Evolutionary conservation across 306 rosid species (phyloP).

Genomic region (Acacia melanoxylon): DNA sequence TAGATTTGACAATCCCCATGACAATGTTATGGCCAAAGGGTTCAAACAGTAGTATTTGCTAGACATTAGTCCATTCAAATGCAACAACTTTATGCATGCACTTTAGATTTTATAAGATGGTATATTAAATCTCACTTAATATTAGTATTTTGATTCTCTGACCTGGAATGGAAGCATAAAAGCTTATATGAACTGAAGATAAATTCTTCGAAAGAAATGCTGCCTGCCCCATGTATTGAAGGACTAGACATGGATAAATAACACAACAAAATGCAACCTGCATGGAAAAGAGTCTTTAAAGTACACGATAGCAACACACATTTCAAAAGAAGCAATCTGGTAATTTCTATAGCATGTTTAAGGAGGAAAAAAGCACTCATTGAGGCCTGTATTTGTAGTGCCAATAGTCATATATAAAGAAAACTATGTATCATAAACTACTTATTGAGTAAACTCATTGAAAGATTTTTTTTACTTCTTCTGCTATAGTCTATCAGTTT

Average conservation of each 20-base stretch:
- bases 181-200: slow-evolving; percentile 64
- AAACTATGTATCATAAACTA: not conserved
- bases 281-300: slow-evolving; percentile 33
- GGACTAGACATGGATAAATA: slow-evolving; percentile 73
- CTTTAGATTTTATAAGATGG: slow-evolving; percentile 26
- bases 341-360: slow-evolving; percentile 16
- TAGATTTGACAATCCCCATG: slow-evolving; percentile 12
- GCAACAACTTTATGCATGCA: slow-evolving; percentile 11
- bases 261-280: slow-evolving; percentile 72
- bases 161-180: slow-evolving; percentile 91
- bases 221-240: slow-evolving; percentile 96
- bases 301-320: slow-evolving; percentile 18
- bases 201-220: slow-evolving; percentile 82
- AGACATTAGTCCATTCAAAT: slow-evolving; percentile 4
- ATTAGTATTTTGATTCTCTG: slow-evolving; percentile 38
- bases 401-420: slow-evolving; percentile 18
- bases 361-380: slow-evolving; percentile 16
- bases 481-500: slow-evolving; percentile 21
- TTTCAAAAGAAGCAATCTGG: slow-evolving; percentile 26
- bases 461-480: slow-evolving; percentile 15
- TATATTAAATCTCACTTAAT: slow-evolving; percentile 5
- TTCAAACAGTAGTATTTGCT: slow-evolving; percentile 9
- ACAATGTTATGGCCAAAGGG: slow-evolving; percentile 9
- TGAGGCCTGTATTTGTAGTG: not conserved
- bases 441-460: slow-evolving; percentile 21